Conservation (phyloP, 1,139 yeast species). For the Suhomyces terraborum region DNA sequence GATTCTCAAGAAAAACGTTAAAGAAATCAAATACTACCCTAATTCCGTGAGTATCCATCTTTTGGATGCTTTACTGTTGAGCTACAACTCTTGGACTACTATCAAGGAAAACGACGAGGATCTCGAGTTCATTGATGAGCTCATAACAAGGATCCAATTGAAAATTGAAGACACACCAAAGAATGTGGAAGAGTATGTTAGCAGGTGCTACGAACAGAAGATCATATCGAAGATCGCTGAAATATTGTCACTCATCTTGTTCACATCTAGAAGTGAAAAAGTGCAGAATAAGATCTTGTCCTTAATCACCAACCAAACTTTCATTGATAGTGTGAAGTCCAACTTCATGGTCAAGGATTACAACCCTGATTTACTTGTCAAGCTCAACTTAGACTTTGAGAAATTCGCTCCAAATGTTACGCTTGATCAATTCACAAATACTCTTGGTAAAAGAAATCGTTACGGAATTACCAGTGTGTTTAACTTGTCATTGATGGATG, state of each 20-base stretch:
- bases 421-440: constrained; percentile 57
- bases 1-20: constrained; percentile 60
- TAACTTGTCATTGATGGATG: constrained; percentile 65
- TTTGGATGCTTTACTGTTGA: constrained; percentile 64
- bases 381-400: constrained; percentile 47
- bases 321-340: constrained; percentile 33
- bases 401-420: constrained; percentile 49
- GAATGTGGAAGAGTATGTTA: constrained; percentile 32
- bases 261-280: constrained; percentile 52
- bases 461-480: constrained; percentile 59
- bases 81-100: constrained; percentile 70
- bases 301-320: constrained; percentile 41
- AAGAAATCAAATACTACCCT: constrained; percentile 56
- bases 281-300: constrained; percentile 45
- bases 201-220: constrained; percentile 57
- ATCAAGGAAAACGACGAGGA: constrained; percentile 51
- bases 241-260: constrained; percentile 70
- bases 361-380: constrained; percentile 45
- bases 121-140: constrained; percentile 49
- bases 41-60: constrained; percentile 59
- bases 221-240: constrained; percentile 70
- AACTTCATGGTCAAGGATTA: constrained; percentile 35
- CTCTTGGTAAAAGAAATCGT: constrained; percentile 47
- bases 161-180: constrained; percentile 26
- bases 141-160: constrained; percentile 43